Evolutionary conservation across 768 basidiomycete genomes (phyloP).

Genomic region (Kwoniella sp.): DNA sequence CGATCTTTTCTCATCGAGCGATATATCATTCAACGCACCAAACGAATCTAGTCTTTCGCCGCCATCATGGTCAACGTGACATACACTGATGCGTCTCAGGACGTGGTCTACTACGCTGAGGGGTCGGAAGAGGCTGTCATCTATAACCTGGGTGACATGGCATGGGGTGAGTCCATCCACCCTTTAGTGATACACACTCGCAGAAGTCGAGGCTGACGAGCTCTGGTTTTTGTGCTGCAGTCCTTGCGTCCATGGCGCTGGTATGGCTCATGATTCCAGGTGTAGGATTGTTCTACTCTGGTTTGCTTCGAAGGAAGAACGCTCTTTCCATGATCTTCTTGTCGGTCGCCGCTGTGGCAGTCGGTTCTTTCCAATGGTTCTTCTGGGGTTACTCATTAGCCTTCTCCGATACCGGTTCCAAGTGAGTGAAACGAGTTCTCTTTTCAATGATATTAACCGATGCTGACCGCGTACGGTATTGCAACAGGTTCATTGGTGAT

Average conservation of each 20-base stretch:
- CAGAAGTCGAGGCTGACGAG: not conserved
- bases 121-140: slow-evolving; percentile 34
- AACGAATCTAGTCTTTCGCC: not conserved
- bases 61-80: slow-evolving; percentile 52
- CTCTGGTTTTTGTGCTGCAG: slow-evolving; percentile 18
- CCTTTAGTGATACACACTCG: too few relatives aligned
- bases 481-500: slow-evolving; percentile 74
- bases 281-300: slow-evolving; percentile 54
- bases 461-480: not conserved
- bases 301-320: slow-evolving; percentile 58
- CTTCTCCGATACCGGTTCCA: slow-evolving; percentile 66
- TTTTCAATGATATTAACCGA: not conserved
- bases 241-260: slow-evolving; percentile 47
- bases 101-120: slow-evolving; percentile 44
- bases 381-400: slow-evolving; percentile 90
- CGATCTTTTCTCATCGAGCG: not conserved
- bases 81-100: slow-evolving; percentile 44
- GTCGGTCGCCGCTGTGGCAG: slow-evolving; percentile 54
- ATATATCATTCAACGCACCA: not conserved
- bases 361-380: slow-evolving; percentile 58
- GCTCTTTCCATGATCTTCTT: slow-evolving; percentile 59
- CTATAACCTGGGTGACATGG: slow-evolving; percentile 56
- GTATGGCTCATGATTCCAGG: slow-evolving; percentile 59
- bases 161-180: slow-evolving; percentile 50
- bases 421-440: slow-evolving; percentile 24